Evolutionary conservation across 2,329 filamentous ascomycete species (phyloP).

Genomic region (Parasarocladium wereldwijsianum): DNA sequence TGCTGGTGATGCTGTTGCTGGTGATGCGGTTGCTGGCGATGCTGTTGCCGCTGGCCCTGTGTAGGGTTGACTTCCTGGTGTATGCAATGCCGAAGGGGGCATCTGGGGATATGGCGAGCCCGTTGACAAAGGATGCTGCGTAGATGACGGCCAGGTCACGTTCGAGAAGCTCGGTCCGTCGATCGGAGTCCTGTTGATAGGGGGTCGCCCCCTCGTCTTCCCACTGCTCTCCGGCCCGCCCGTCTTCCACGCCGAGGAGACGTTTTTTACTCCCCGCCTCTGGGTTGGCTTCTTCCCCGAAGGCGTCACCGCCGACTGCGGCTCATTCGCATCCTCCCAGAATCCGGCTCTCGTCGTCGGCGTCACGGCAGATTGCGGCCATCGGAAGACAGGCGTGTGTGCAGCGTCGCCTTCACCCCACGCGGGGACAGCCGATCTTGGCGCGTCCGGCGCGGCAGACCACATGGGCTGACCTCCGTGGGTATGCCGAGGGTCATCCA

Average conservation of each 20-base stretch:
- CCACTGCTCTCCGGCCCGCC: slow-evolving; percentile 45
- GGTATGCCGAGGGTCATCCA: slow-evolving; percentile 21
- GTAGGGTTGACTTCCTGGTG: no score
- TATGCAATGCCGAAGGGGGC: no score
- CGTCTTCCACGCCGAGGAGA: slow-evolving; percentile 80
- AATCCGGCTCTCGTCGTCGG: slow-evolving; percentile 39
- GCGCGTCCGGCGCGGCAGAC: slow-evolving; percentile 18
- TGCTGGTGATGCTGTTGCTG: no score
- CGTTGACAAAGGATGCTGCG: not conserved
- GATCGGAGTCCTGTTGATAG: slow-evolving; percentile 44
- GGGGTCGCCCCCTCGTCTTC: slow-evolving; percentile 67
- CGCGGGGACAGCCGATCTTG: slow-evolving; percentile 6
- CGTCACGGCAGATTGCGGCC: slow-evolving; percentile 67
- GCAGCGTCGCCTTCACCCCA: slow-evolving; percentile 30
- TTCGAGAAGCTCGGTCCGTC: slow-evolving; percentile 58
- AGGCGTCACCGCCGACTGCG: slow-evolving; percentile 60
- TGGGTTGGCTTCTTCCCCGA: slow-evolving; percentile 33
- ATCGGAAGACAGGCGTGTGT: slow-evolving; percentile 50
- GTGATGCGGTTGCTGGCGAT: no score
- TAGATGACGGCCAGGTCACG: slow-evolving; percentile 30
- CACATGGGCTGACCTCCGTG: slow-evolving; percentile 35
- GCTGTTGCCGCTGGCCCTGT: no score
- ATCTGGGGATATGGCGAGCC: no score
- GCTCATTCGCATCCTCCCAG: slow-evolving; percentile 45
- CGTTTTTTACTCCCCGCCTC: slow-evolving; percentile 66